These are phyloP conservation scores for Aspergillus pseudotamarii DNA, from an alignment of 2,329 filamentous ascomycete genomes.

Conservation along the genomic window DNA sequence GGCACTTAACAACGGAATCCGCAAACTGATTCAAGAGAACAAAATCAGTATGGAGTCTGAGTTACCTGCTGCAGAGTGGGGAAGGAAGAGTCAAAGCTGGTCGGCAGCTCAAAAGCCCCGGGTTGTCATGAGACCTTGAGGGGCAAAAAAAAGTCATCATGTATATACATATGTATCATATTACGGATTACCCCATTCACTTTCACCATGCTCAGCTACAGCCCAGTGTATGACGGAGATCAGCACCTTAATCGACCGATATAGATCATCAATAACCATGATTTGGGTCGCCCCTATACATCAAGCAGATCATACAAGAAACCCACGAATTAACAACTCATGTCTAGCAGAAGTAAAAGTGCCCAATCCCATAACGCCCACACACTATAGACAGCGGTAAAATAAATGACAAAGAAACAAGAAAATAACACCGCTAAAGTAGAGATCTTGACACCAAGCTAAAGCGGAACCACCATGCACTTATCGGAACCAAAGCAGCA, in stretches of 20 bases:
- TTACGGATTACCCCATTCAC: background rate
- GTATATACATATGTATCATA: slow-evolving; percentile 19
- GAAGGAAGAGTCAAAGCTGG: slow-evolving; percentile 6
- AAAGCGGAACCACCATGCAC: background rate
- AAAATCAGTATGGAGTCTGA: slow-evolving; percentile 28
- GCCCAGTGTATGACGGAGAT: background rate
- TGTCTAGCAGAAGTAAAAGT: slow-evolving; percentile 13
- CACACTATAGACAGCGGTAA: slow-evolving; percentile 11
- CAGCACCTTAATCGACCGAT: background rate
- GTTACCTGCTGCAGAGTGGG: slow-evolving; percentile 25
- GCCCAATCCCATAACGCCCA: slow-evolving; percentile 15
- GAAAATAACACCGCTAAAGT: slow-evolving; percentile 3
- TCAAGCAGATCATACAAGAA: background rate
- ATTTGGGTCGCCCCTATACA: background rate
- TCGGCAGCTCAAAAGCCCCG: slow-evolving; percentile 18
- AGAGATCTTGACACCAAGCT: background rate
- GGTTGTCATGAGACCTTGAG: slow-evolving; percentile 22
- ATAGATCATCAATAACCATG: background rate
- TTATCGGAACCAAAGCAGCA: slow-evolving; percentile 79
- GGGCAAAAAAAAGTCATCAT: slow-evolving; percentile 1
- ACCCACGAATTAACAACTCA: slow-evolving; percentile 17
- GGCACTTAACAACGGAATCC: slow-evolving; percentile 45
- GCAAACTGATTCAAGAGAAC: slow-evolving; percentile 46
- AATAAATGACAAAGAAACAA: slow-evolving; percentile 13
- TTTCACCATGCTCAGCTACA: background rate